Percentiles rank a stretch among this genome's conserved stretches.
phyloP scores from a whole-genome alignment of 106 monocot genomes.

The Allium cepa region DNA sequence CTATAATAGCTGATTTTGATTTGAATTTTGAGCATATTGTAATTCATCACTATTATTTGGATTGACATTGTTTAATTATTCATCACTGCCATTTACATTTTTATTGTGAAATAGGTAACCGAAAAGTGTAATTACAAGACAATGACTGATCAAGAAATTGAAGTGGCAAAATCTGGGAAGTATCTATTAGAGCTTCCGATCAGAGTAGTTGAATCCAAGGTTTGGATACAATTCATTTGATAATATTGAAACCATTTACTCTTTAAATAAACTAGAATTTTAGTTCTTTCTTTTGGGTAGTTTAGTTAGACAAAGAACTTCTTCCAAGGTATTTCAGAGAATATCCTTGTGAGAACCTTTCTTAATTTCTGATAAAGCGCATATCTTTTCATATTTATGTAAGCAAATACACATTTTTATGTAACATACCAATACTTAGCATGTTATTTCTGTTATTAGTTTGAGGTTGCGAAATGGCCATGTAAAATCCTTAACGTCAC shows the following conservation, averaged over 20 bases:
- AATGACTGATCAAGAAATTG: constrained; percentile 69
- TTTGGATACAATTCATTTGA: constrained; percentile 13
- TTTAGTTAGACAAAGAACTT: constrained; percentile 75
- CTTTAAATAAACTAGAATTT: background rate
- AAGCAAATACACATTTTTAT: too few relatives aligned
- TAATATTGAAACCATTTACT: background rate
- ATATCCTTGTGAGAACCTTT: constrained; percentile 69
- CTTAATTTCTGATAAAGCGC: constrained; percentile 76
- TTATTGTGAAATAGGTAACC: constrained; percentile 45
- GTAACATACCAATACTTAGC: too few relatives aligned
- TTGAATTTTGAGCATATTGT: too few relatives aligned
- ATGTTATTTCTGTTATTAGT: too few relatives aligned
- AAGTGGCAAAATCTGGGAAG: constrained; percentile 71
- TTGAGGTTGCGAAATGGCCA: too few relatives aligned
- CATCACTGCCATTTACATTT: too few relatives aligned
- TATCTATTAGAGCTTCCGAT: constrained; percentile 92
- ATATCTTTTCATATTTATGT: too few relatives aligned
- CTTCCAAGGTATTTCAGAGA: constrained; percentile 61
- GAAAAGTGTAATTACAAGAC: constrained; percentile 95
- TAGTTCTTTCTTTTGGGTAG: constrained; percentile 2
- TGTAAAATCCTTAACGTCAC: too few relatives aligned
- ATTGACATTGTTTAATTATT: too few relatives aligned
- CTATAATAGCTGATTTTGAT: too few relatives aligned
- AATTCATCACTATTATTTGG: too few relatives aligned
- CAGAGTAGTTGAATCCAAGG: constrained; percentile 94